Evolutionary conservation across 2,329 filamentous ascomycete species (phyloP).

Genomic region (Fusarium sp.): DNA sequence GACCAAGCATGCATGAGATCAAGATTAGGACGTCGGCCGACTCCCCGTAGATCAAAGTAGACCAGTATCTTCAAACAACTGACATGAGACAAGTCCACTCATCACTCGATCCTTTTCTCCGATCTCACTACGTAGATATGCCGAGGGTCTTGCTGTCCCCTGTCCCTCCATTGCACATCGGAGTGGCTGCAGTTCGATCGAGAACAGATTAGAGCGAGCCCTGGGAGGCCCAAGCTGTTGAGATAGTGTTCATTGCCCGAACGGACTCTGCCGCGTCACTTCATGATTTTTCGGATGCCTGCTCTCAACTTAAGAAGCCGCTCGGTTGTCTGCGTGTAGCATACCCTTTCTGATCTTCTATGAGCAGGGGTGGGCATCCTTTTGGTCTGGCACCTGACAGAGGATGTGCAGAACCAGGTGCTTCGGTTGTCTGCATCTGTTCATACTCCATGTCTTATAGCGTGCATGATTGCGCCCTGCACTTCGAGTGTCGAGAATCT

Average conservation of each 20-base stretch:
- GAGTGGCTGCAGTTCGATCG: slow-evolving; percentile 11
- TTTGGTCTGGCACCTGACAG: not conserved
- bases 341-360: not conserved
- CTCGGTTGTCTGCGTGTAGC: not conserved
- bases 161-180: slow-evolving; percentile 13
- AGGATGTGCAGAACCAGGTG: not conserved
- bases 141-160: slow-evolving; percentile 1
- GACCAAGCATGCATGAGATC: not conserved
- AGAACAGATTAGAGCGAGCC: not conserved
- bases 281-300: not conserved
- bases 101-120: slow-evolving; percentile 29
- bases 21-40: not conserved
- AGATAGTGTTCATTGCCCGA: not conserved
- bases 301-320: not conserved
- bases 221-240: not conserved
- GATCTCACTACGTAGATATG: slow-evolving; percentile 10
- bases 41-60: not conserved
- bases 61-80: not conserved
- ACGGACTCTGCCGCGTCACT: slow-evolving; percentile 16
- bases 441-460: not conserved
- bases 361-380: slow-evolving; percentile 5
- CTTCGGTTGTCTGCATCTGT: slow-evolving; percentile 23
- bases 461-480: slow-evolving; percentile 15
- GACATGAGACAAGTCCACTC: slow-evolving; percentile 18
- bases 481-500: slow-evolving; percentile 1